These are phyloP conservation scores for Floccularia luteovirens DNA, from an alignment of 768 basidiomycete genomes.

Conservation along the genomic window DNA sequence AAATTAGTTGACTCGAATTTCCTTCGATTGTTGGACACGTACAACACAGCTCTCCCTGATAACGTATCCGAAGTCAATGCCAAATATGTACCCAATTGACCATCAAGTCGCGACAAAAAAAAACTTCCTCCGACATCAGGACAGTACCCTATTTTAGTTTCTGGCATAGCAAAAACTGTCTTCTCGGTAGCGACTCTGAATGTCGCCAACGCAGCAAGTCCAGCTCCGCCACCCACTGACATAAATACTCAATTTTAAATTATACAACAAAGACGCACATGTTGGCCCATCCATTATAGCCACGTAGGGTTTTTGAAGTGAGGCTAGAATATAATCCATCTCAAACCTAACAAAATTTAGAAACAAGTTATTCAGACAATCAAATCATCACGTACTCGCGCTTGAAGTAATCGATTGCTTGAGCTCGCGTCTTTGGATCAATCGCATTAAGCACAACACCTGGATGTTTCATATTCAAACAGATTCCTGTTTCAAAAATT, in stretches of 20 bases:
- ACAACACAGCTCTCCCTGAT: conserved; percentile 82
- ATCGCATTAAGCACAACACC: conserved; percentile 50
- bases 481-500: neutral
- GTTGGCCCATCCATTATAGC: conserved; percentile 87
- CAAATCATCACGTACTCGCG: conserved; percentile 54
- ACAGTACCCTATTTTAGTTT: conserved; percentile 84
- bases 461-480: conserved; percentile 17
- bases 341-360: conserved; percentile 52
- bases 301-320: conserved; percentile 81
- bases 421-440: conserved; percentile 39
- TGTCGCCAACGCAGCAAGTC: conserved; percentile 74
- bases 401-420: conserved; percentile 85
- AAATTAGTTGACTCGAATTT: conserved; percentile 2
- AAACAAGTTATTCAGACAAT: conserved; percentile 8
- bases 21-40: conserved; percentile 21
- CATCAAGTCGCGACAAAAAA: conserved; percentile 87
- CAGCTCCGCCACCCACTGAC: conserved; percentile 93
- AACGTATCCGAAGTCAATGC: conserved; percentile 73
- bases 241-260: conserved; percentile 6
- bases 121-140: conserved; percentile 93
- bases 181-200: conserved; percentile 94
- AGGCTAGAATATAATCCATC: conserved; percentile 65
- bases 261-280: conserved; percentile 44
- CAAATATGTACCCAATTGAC: conserved; percentile 90
- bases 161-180: conserved; percentile 92